Evolutionary conservation across 179 eudicot genomes (phyloP).

Genomic region (Amaranthus tricolor): DNA sequence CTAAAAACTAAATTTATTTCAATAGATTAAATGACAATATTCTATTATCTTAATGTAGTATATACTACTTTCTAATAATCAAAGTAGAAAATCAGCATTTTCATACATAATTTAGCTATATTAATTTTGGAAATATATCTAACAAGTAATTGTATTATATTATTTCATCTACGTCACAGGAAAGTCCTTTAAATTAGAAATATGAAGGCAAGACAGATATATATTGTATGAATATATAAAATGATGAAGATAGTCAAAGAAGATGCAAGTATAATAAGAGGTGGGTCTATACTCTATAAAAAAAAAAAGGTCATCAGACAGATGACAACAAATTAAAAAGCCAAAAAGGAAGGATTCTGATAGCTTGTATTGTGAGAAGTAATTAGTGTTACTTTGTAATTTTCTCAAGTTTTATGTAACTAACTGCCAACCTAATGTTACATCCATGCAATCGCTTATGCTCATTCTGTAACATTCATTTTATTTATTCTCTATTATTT

Average conservation of each 20-base stretch:
- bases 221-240: no score
- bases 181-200: no score
- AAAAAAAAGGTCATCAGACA: not conserved
- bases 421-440: conserved; percentile 22
- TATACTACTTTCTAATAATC: no score
- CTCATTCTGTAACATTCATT: not conserved
- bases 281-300: not conserved
- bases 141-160: no score
- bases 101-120: no score
- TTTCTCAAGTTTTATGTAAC: not conserved
- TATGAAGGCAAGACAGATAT: no score
- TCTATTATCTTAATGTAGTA: no score
- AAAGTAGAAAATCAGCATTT: no score
- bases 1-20: no score
- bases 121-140: no score
- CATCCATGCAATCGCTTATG: conserved; percentile 36
- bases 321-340: not conserved
- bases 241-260: conserved; percentile 4
- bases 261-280: conserved; percentile 5
- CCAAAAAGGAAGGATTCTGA: conserved; percentile 4
- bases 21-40: no score
- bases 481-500: not conserved
- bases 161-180: no score
- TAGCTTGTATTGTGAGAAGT: conserved; percentile 27
- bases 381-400: not conserved